Base-by-base conservation (phyloP, 495 filamentous ascomycete genomes). In the Aspergillus steynii region DNA sequence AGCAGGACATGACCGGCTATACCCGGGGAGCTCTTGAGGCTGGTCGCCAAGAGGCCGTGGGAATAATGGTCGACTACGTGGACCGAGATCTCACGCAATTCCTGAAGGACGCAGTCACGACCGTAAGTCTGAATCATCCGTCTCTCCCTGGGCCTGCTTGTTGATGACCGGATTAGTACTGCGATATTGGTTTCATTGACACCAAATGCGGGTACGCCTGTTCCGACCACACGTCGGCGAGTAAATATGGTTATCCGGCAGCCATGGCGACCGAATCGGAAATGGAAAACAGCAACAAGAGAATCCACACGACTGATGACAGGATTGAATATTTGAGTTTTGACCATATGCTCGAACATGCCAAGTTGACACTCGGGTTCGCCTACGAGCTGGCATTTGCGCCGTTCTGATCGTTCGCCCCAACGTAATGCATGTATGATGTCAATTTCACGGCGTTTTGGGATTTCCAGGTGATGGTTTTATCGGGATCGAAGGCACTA, bases 1-100 rank as follows among this genome's bases (percentile, higher is more conserved):
- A 99, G 80, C 95, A 99, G 74, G 95, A 99, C 72, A 99, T 98
- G 95, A 98, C 95, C 2, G 95, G 95, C 9, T 97, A 88, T 71
- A 82, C 92, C 4, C 86, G 92, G 60, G 88, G 87, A 47, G 96
- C 95, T 0, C 77, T 96, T 15, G 86, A 92, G 58, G 90, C 92
- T 12, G 93, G 93, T 50, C 82, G 89, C 70, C 81, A 86, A 15
- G 96, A 98, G 80, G 87, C 86, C 28, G 89, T 98, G 3, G 93
- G 95, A 29, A 91, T 99, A 45, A 97, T 99, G 63, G 90, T 90
- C 1, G 95, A 99, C 74, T 98, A 80, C 68, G 96, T 98, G 27
- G 88, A 97, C 68, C 79, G 83, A 2, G 85, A 78, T 46, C 79
- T 99, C 60, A 98, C 95, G 2, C 79, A 85, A 4, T 99, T 97